Conservation (phyloP, 2,329 filamentous ascomycete species). For the Alternaria sp. region DNA sequence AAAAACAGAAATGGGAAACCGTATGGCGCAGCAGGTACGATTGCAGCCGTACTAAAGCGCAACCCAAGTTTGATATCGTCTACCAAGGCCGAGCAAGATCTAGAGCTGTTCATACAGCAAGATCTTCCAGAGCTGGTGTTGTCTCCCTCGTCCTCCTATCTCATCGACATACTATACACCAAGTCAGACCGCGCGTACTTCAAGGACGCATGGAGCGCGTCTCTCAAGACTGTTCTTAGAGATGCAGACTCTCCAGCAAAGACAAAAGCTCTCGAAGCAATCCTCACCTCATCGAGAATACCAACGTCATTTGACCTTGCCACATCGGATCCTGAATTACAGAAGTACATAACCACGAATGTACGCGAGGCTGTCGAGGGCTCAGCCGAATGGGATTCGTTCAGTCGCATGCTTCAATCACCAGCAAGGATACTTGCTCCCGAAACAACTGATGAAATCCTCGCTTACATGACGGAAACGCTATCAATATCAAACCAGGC, state of each 20-base stretch:
- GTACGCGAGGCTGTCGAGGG: constrained; percentile 46
- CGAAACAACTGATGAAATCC: constrained; percentile 50
- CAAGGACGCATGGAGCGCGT: constrained; percentile 41
- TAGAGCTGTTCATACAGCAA: constrained; percentile 61
- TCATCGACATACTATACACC: constrained; percentile 72
- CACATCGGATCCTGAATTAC: constrained; percentile 45
- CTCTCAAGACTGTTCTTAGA: constrained; percentile 42
- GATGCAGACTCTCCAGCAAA: constrained; percentile 40
- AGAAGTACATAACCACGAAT: constrained; percentile 45
- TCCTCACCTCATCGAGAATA: constrained; percentile 50
- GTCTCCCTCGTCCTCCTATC: constrained; percentile 72
- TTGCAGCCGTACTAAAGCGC: constrained; percentile 63
- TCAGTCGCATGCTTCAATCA: constrained; percentile 48
- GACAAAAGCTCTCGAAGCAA: constrained; percentile 39
- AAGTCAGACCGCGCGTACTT: constrained; percentile 45
- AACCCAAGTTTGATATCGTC: constrained; percentile 55
- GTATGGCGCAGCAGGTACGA: constrained; percentile 68
- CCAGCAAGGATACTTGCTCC: constrained; percentile 44
- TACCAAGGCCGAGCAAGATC: constrained; percentile 52
- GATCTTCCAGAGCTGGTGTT: constrained; percentile 68
- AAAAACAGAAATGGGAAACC: constrained; percentile 69
- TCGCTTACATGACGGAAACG: constrained; percentile 51
- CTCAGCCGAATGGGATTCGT: constrained; percentile 47
- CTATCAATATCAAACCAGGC: constrained; percentile 49
- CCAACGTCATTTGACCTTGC: constrained; percentile 48